Evolutionary conservation across 2,329 filamentous ascomycete species (phyloP), one percentile per base, ranked within the genome.

Genomic region (Penicillium sp.): DNA sequence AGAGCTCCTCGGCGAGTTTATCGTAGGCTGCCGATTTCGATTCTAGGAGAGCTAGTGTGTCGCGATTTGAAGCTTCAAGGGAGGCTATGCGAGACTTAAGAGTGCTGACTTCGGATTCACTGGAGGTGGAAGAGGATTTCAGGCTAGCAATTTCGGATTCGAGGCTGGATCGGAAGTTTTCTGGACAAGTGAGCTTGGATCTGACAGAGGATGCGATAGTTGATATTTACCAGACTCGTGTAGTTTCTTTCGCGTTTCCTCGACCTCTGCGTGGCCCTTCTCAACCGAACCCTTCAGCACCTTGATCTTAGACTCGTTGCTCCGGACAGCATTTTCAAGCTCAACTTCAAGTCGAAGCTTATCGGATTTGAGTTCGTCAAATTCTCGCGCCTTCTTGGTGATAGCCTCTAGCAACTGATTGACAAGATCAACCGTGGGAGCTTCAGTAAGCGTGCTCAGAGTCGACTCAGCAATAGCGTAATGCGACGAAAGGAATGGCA

Each of bases 311-410:
- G 90, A 88, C 74, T 98, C 94, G 63, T 90, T 90, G 67, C 87
- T 91, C 70, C 93, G 90, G 52, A 97, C 90, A 19, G 90, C 90
- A 77, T 92, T 95, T 76, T 99, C 95, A 7, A 98, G 86, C 81
- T 98, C 93, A 49, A 99, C 95, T 71, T 97, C 92, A 50, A 91
- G 83, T 68, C 92, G 90, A 49, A 97, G 85, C 80, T 97, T 98
- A 67, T 96, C 91, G 9, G 94, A 90, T 70, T 90, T 92, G 46
- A 97, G 81, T 45, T 88, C 86, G 74, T 97, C 92, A 70, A 87
- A 90, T 71, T 97, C 92, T 70, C 89, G 91, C 41, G 91, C 92
- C 76, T 95, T 97, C 31, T 83, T 81, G 26, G 89, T 86, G 57
- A 98, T 86, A 29, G 91, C 89, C 65, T 87, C 83, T 46, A 99